Base-by-base conservation (phyloP, 805 yeast species). In the Candida odintsovae region DNA sequence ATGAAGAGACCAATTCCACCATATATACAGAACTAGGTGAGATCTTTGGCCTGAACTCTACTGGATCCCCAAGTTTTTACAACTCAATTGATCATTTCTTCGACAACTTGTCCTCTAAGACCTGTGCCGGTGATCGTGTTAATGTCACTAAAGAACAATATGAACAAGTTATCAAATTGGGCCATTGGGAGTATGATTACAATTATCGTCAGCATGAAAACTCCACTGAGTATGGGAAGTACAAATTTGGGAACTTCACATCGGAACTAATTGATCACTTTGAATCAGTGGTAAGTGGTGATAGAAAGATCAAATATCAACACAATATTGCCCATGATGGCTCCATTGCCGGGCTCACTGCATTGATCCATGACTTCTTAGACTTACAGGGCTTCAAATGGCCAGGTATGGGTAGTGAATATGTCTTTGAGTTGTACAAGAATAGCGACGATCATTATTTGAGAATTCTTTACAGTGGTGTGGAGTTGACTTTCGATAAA, bases 321-420 rank as follows among this genome's bases (percentile, higher is more conserved):
- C 76, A 71, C 50, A 70, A 67, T 43, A 61, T 71, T 50, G 75
- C 71, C 3, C 75, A 72, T 54, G 71, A 70, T 57, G 70, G 77
- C 22, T 62, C 72, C 18, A 46, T 69, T 37, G 51, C 66, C 8
- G 65, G 62, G 6, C 50, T 65, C 37, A 56, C 69, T 12, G 69
- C 69, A 1, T 62, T 70, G 23, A 58, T 71, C 19, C 67, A 68
- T 26, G 59, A 58, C 13, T 58, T 52, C 28, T 33, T 44, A 5
- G 50, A 51, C 15, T 54, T 67, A 21, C 54, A 55, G 16, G 47
- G 48, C 19, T 62, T 71, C 47, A 62, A 72, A 51, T 71, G 76
- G 76, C 76, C 76, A 13, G 76, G 75, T 7, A 70, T 71, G 75
- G 76, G 75, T n/a, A 51, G 75, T 22, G 71, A 71, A 43, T 55